These are phyloP conservation scores for Pyrenochaeta sp. DNA, from an alignment of 2,329 filamentous ascomycete genomes.

Conservation along the genomic window DNA sequence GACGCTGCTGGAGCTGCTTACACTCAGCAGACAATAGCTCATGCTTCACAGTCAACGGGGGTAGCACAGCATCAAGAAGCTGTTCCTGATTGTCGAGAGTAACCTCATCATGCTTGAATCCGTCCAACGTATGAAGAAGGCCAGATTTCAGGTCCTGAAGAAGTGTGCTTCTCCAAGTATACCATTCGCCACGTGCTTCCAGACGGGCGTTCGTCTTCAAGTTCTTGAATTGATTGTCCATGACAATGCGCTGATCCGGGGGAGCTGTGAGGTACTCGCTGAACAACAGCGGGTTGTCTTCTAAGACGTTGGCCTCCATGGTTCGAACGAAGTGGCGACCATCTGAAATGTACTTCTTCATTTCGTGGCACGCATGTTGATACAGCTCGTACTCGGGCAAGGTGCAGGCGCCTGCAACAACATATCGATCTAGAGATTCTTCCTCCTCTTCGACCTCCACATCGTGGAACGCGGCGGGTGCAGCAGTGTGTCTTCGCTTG, in stretches of 20 bases:
- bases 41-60: slow-evolving; percentile 68
- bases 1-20: slow-evolving; percentile 73
- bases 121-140: slow-evolving; percentile 76
- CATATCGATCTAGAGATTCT: slow-evolving; percentile 74
- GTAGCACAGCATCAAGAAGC: slow-evolving; percentile 73
- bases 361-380: slow-evolving; percentile 92
- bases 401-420: slow-evolving; percentile 89
- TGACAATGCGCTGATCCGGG: slow-evolving; percentile 81
- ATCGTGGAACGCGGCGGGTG: slow-evolving; percentile 46
- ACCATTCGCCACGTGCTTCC: slow-evolving; percentile 96
- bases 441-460: slow-evolving; percentile 56
- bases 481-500: slow-evolving; percentile 84
- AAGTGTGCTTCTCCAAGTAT: slow-evolving; percentile 94
- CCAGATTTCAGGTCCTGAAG: slow-evolving; percentile 83
- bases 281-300: slow-evolving; percentile 91
- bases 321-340: slow-evolving; percentile 88
- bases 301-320: slow-evolving; percentile 86
- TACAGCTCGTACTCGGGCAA: slow-evolving; percentile 94
- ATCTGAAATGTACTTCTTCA: slow-evolving; percentile 96
- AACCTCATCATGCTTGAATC: slow-evolving; percentile 77
- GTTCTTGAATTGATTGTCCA: slow-evolving; percentile 98
- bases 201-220: slow-evolving; percentile 92
- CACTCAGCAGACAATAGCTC: slow-evolving; percentile 70
- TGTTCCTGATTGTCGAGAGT: slow-evolving; percentile 72
- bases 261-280: slow-evolving; percentile 88